Base-by-base conservation (phyloP, 2,329 filamentous ascomycete genomes). In the Magnaporthiopsis poae region DNA sequence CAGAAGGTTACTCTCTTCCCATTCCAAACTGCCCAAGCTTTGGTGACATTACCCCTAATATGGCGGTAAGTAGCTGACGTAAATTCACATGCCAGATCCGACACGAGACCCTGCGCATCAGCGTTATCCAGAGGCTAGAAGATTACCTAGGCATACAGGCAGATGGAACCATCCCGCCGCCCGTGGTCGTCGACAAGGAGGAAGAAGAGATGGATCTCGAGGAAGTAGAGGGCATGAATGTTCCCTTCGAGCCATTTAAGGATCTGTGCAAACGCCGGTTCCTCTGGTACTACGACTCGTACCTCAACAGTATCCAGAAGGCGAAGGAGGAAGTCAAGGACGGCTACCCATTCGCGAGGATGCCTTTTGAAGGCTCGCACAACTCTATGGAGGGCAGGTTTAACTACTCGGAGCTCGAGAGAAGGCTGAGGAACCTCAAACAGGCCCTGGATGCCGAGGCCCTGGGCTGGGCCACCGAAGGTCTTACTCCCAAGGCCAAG, bases 211-310 rank as follows among this genome's bases (percentile, higher is more conserved):
- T 83, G 21, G 84, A 83, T 60, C 78, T 81, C 56, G 81, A 84
- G 56, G 79, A 80, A 31, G 75, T 75, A 27, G 80, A 77, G 68
- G 86, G 89, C 60, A 74, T 77, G 0, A 77, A 73, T 9, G 73
- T 85, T 0, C 82, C 86, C 0, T 96, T 92, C 75, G 90, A 96
- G 70, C 91, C 92, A 0, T 98, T 98, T 79, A 89, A 88, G 70
- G 94, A 98, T 73, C 81, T 96, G 5, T 91, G 90, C 82, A 98
- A 98, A 77, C 88, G 90, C 56, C 87, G 93, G 1, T 97, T 98
- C 74, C 80, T 98, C 18, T 98, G 95, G 95, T 98, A 98, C 78
- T 96, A 91, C 75, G 90, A 96, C 70, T 90, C 90, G 3, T 98
- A 98, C 73, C 80, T 95, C 29, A 80, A 84, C 3, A 84, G 89